Percentiles rank a stretch among this genome's conserved stretches.
Evolutionary conservation across 78 protist genomes (phyloP).

Genomic region (Dictyostelium firmibasis): DNA sequence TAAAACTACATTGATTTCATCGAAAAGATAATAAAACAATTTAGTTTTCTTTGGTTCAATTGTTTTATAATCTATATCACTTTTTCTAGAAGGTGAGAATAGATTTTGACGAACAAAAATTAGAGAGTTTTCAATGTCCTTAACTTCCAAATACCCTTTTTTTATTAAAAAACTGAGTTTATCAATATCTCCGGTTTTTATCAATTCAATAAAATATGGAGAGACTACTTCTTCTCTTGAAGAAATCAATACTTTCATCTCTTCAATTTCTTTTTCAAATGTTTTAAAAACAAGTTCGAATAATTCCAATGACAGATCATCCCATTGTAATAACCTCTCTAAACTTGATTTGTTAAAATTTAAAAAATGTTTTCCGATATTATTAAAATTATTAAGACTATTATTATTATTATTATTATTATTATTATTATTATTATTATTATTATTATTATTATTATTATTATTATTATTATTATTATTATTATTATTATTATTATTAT

Average conservation of each 20-base stretch:
- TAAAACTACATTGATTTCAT: not conserved
- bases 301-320: not conserved
- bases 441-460: not conserved
- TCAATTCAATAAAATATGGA: not conserved
- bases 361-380: not conserved
- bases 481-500: conserved; percentile 10
- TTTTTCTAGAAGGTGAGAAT: no score
- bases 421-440: not conserved
- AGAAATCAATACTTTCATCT: not conserved
- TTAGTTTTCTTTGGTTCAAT: no score
- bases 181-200: not conserved
- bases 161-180: no score
- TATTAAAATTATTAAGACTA: not conserved
- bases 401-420: not conserved
- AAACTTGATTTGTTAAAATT: not conserved
- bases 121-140: not conserved
- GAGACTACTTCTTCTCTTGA: not conserved
- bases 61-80: no score
- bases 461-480: conserved; percentile 4
- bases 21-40: not conserved
- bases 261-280: not conserved
- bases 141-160: not conserved
- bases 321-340: not conserved
- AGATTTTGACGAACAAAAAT: not conserved
- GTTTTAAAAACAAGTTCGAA: not conserved